Percentiles rank a stretch among this genome's conserved stretches.
Conservation (phyloP, 768 basidiomycete species). For the Trametes gibbosa region DNA sequence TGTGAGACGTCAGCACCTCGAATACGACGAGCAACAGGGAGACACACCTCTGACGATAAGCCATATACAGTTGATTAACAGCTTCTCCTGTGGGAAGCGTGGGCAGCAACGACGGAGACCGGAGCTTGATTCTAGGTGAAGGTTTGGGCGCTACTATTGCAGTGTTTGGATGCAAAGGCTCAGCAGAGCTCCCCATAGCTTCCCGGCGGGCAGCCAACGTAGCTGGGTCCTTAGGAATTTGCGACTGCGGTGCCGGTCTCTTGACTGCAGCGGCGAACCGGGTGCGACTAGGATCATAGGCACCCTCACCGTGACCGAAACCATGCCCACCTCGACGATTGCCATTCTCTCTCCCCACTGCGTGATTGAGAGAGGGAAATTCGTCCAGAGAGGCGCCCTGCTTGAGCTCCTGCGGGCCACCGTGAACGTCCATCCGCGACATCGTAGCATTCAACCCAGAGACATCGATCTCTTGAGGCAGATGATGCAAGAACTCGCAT, state of each 20-base stretch:
- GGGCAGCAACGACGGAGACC: constrained; percentile 79
- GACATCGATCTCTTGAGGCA: constrained; percentile 84
- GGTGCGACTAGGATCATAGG: constrained; percentile 81
- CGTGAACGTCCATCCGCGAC: constrained; percentile 60
- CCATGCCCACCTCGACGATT: constrained; percentile 37
- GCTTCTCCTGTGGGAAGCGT: constrained; percentile 85
- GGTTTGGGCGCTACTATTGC: constrained; percentile 76
- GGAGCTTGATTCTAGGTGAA: constrained; percentile 83
- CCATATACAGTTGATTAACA: constrained; percentile 80
- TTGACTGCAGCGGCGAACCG: constrained; percentile 91
- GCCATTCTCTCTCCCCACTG: constrained; percentile 29
- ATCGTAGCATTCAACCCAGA: constrained; percentile 65
- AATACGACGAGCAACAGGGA: not conserved
- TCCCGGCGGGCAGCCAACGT: constrained; percentile 52
- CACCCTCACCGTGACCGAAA: constrained; percentile 35
- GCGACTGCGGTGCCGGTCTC: constrained; percentile 41
- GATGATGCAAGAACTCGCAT: constrained; percentile 94
- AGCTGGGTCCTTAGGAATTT: constrained; percentile 31
- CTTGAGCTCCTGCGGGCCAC: constrained; percentile 38
- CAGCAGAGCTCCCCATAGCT: constrained; percentile 56
- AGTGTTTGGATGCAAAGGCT: constrained; percentile 60
- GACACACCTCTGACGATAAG: constrained; percentile 58
- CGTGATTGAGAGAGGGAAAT: constrained; percentile 59
- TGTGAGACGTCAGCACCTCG: constrained; percentile 22
- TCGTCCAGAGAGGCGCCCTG: constrained; percentile 52